Evolutionary conservation across 306 rosid genomes (phyloP).

Genomic region (Glycine tomentella): DNA sequence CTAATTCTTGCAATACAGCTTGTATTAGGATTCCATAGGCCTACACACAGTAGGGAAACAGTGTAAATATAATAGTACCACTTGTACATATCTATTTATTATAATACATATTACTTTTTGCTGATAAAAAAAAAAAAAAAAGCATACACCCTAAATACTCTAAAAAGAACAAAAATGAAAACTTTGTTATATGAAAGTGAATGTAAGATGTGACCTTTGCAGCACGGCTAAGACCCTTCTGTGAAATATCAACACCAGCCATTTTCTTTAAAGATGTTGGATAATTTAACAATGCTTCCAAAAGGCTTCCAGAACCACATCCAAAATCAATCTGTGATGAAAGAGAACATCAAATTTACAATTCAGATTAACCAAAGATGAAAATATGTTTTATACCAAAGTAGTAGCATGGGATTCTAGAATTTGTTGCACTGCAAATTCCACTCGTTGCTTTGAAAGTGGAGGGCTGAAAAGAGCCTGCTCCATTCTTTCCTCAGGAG

Average conservation of each 20-base stretch:
- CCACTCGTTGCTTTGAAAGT: constrained; percentile 95
- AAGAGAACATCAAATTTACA: constrained; percentile 49
- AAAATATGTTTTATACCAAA: constrained; percentile 62
- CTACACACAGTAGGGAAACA: too few relatives aligned
- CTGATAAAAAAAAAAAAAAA: background rate
- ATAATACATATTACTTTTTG: too few relatives aligned
- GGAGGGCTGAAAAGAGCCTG: constrained; percentile 97
- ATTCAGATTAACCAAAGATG: constrained; percentile 34
- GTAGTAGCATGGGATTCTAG: constrained; percentile 71
- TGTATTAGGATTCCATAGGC: too few relatives aligned
- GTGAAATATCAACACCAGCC: constrained; percentile 92
- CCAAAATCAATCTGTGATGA: constrained; percentile 90
- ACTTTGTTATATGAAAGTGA: constrained; percentile 21
- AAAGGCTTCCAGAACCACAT: constrained; percentile 97
- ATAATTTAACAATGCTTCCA: constrained; percentile 87
- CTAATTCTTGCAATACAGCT: too few relatives aligned
- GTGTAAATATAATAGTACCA: too few relatives aligned
- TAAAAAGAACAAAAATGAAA: constrained; percentile 18
- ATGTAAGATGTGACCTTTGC: constrained; percentile 76
- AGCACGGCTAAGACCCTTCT: constrained; percentile 83
- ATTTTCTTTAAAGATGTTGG: constrained; percentile 75
- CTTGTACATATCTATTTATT: too few relatives aligned
- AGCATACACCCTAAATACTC: too few relatives aligned
- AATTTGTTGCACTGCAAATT: constrained; percentile 84
- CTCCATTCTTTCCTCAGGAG: constrained; percentile 97